Base-by-base conservation (phyloP, 331 rosid species). In the Malus hybrid region DNA sequence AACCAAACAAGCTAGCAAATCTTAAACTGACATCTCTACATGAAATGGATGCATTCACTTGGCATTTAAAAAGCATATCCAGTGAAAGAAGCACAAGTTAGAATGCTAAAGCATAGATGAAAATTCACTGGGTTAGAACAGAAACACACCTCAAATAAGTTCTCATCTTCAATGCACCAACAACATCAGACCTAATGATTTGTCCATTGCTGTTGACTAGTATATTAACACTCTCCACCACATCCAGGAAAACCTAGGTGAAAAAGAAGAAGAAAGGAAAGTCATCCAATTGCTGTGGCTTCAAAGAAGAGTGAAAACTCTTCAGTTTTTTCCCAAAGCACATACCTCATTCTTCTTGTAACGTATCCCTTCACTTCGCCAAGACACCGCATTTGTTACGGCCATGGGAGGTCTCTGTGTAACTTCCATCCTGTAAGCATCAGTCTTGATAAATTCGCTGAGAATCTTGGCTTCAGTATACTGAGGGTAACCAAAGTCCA, bases 351-450 rank as follows among this genome's bases (percentile, higher is more conserved):
- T 95, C 82, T 95, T 95, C 93, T 95, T 95, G 90, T 95, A 92
- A 72, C 63, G 85, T 79, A 95, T 78, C 65, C 99, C 99, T 89
- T 95, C 99, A 71, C 99, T 95, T 34, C 98, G 99, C 99, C 99
- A 95, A 68, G 99, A 95, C 28, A 95, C 99, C 36, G 99, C 99
- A 82, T 95, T 95, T 28, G 99, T 95, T 65, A 95, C 99, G 44
- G 99, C 99, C 99, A 95, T 95, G 63, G 99, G 99, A 75, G 99
- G 99, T 78, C 98, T 90, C 87, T 95, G 99, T 0, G 87, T 87
- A 73, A 90, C 96, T 74, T 95, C 99, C 99, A 95, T 90, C 84
- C 96, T 92, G 77, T 95, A 95, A 67, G 99, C 99, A 85, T 95
- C 99, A 0, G 99, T 95, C 91, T 95, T 95, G 81, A 95, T 95